These are phyloP conservation scores for Helminthosporium solani DNA, from an alignment of 2,329 filamentous ascomycete species.

Conservation along the genomic window DNA sequence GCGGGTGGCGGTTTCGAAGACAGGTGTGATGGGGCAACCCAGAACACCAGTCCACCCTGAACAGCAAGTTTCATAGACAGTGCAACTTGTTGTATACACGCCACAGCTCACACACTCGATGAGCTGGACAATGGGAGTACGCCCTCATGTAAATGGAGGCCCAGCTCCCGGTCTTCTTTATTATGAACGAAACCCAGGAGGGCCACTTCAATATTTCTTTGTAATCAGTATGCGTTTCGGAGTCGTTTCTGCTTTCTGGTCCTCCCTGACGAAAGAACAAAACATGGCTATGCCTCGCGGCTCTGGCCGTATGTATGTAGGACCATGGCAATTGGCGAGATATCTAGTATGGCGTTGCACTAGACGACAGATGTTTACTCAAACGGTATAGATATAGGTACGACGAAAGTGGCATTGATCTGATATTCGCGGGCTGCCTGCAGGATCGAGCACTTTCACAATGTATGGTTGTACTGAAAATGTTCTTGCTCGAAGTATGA, in stretches of 20 bases:
- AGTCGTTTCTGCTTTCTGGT: conserved; percentile 7
- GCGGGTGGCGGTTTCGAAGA: not conserved
- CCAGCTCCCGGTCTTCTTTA: conserved; percentile 4
- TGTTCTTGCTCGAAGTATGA: too few species aligned
- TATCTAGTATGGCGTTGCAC: not conserved
- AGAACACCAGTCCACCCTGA: not conserved
- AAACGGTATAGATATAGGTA: not conserved
- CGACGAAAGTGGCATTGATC: not conserved
- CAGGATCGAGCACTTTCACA: not conserved
- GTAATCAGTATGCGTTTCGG: conserved; percentile 21
- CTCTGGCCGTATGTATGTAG: conserved; percentile 6
- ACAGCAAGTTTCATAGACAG: not conserved
- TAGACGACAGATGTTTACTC: not conserved
- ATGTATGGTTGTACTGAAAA: conserved; percentile 3
- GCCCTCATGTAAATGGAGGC: not conserved
- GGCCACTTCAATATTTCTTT: conserved; percentile 17
- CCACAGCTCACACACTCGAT: conserved; percentile 3
- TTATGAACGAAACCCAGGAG: conserved; percentile 9
- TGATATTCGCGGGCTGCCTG: not conserved
- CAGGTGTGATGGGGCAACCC: not conserved
- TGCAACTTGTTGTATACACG: not conserved
- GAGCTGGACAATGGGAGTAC: conserved; percentile 7
- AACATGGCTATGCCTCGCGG: not conserved
- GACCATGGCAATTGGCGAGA: conserved; percentile 1
- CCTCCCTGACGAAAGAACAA: conserved; percentile 9